These are phyloP conservation scores for Gonapodya sp. DNA, from an alignment of 192 early-diverging fungal genomes.

Conservation along the genomic window DNA sequence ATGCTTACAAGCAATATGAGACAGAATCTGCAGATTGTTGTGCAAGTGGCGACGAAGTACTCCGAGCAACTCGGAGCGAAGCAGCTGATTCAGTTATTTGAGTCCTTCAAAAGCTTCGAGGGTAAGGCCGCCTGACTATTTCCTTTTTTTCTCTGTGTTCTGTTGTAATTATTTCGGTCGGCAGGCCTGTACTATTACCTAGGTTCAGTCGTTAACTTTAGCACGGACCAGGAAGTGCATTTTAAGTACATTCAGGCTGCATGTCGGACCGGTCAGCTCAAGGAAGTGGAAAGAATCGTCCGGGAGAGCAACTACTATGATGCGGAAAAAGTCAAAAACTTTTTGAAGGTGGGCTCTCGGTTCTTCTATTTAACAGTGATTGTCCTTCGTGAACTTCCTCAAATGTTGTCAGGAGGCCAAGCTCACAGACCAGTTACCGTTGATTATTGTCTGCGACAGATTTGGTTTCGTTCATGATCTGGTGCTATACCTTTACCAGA, in stretches of 20 bases:
- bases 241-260: constrained; percentile 99
- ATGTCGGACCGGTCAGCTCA: constrained; percentile 80
- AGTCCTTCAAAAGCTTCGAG: constrained; percentile 82
- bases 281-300: constrained; percentile 96
- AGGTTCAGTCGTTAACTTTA: constrained; percentile 90
- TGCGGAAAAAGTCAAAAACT: constrained; percentile 97
- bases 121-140: constrained; percentile 28
- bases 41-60: constrained; percentile 94
- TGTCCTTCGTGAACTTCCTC: background rate
- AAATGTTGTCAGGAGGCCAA: constrained; percentile 60
- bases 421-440: constrained; percentile 87
- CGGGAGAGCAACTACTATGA: constrained; percentile 95
- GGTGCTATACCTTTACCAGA: constrained; percentile 91
- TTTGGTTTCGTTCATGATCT: constrained; percentile 96
- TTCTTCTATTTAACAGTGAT: background rate
- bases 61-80: constrained; percentile 85
- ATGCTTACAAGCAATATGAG: constrained; percentile 86
- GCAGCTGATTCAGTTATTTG: constrained; percentile 85
- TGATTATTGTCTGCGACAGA: constrained; percentile 98
- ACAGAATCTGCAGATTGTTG: constrained; percentile 92
- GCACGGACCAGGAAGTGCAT: constrained; percentile 87
- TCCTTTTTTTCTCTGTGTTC: constrained; percentile 13
- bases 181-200: constrained; percentile 92
- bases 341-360: constrained; percentile 59
- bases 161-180: background rate